Percentiles rank a stretch among this genome's conserved stretches.
phyloP scores from a whole-genome alignment of 2,329 filamentous ascomycete species.

The Colletotrichum australisinense region DNA sequence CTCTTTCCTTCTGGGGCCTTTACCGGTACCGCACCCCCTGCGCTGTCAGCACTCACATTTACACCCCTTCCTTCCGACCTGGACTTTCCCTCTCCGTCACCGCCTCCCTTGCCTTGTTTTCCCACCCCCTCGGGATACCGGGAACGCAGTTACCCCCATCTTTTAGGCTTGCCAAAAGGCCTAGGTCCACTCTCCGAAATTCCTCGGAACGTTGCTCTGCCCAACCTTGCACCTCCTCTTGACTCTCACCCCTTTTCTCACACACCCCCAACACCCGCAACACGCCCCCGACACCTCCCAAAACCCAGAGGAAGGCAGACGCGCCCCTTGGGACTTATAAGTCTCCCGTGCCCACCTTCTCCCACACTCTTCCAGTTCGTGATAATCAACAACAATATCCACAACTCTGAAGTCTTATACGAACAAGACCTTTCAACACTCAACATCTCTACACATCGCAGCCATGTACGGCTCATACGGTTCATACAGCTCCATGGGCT shows the following conservation, averaged over 20 bases:
- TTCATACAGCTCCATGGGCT: slow-evolving; percentile 62
- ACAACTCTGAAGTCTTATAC: slow-evolving; percentile 10
- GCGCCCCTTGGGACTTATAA: slow-evolving; percentile 33
- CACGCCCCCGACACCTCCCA: slow-evolving; percentile 1
- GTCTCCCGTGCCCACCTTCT: slow-evolving; percentile 33
- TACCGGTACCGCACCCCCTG: neutral
- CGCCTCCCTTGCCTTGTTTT: slow-evolving; percentile 36
- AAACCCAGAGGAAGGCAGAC: slow-evolving; percentile 27
- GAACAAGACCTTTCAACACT: slow-evolving; percentile 28
- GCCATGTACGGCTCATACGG: slow-evolving; percentile 63
- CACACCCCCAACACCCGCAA: slow-evolving; percentile 8
- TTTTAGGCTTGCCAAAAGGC: slow-evolving; percentile 32
- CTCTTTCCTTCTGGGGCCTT: neutral
- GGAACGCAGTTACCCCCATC: slow-evolving; percentile 29
- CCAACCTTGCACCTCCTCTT: slow-evolving; percentile 18
- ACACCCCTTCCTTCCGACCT: neutral
- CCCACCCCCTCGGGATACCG: slow-evolving; percentile 33
- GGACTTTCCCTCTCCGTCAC: slow-evolving; percentile 28
- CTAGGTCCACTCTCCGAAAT: slow-evolving; percentile 28
- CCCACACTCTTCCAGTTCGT: neutral
- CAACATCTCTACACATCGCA: slow-evolving; percentile 38
- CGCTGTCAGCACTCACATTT: slow-evolving; percentile 12
- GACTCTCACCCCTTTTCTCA: neutral
- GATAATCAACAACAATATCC: slow-evolving; percentile 30
- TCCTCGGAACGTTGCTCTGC: slow-evolving; percentile 33